Evolutionary conservation across 768 basidiomycete species (phyloP).

Genomic region (Kwoniella dendrophila): DNA sequence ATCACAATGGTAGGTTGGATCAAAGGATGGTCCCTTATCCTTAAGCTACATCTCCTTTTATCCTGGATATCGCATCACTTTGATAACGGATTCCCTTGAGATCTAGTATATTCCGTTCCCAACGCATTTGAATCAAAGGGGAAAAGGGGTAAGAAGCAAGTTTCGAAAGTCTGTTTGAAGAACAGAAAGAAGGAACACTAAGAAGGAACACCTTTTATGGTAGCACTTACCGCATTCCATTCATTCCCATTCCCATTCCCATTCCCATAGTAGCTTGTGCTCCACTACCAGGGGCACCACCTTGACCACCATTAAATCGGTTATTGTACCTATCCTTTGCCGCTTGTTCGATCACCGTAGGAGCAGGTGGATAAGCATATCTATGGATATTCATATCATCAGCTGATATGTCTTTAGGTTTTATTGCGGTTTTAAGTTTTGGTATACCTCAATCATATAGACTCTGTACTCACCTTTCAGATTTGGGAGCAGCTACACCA

Average conservation of each 20-base stretch:
- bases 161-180: conserved; percentile 4
- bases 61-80: too few relatives aligned
- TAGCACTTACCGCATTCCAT: conserved; percentile 12
- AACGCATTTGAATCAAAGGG: background rate
- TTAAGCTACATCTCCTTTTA: too few relatives aligned
- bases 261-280: conserved; percentile 5
- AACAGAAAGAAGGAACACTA: background rate
- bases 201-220: background rate
- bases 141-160: background rate
- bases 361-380: conserved; percentile 42
- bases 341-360: conserved; percentile 31
- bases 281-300: conserved; percentile 5
- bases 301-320: conserved; percentile 8
- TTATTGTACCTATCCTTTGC: conserved; percentile 33
- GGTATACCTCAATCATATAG: background rate
- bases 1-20: conserved; percentile 1
- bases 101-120: background rate
- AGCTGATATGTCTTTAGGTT: background rate
- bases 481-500: conserved; percentile 30
- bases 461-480: conserved; percentile 29
- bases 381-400: conserved; percentile 1
- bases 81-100: background rate
- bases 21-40: conserved; percentile 19
- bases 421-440: too few relatives aligned
- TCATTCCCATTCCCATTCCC: conserved; percentile 23